Base-by-base conservation (phyloP, 345 rosid species). In the Dimocarpus longan region DNA sequence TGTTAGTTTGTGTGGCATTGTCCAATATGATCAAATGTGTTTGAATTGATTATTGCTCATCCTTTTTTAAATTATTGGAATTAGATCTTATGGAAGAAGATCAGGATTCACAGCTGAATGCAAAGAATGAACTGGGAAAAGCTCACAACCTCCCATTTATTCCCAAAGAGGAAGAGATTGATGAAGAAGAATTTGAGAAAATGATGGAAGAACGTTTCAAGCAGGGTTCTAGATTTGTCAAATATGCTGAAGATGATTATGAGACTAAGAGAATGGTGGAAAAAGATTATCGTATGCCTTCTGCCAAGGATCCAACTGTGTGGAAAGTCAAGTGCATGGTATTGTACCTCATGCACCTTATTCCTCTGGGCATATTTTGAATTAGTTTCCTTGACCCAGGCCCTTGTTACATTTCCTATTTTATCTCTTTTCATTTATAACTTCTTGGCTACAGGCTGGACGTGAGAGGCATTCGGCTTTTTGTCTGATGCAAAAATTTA, bases 281-380 rank as follows among this genome's bases (percentile, higher is more conserved):
- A 59, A 88, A 82, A 85, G 85, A 88, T 89, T 83, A 83, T 79
- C 70, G 79, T 46, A 63, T 84, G 72, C 87, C 92, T 76, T 85
- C 88, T 64, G 19, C 83, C 59, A 84, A 84, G 80, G 97, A 90
- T 75, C 97, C 98, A 67, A 84, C 81, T 8, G 76, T 92, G 64
- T 96, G 99, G 98, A 94, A 94, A 88, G 91, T 96, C 75, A 96
- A 96, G 86, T 96, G 99, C 85, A 76, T 79, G 93, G 98, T 96
- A 90, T 77, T 86, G 64, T 78, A 21, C 10, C 65, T 32, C 42
- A 56, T 64, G 71, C 75, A 24, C 59, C 37, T 32, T 32, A 32
- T 32, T 32, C 37, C 37, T 32, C 37, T 32, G 37, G 79, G 82
- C 78, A 46, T 48, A 44, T 52, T 73, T 44, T 54, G 37, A 9